Percentiles rank a stretch among this genome's conserved stretches.
phyloP scores from a whole-genome alignment of 352 stramenopile genomes.

The Aphanomyces cochlioides region DNA sequence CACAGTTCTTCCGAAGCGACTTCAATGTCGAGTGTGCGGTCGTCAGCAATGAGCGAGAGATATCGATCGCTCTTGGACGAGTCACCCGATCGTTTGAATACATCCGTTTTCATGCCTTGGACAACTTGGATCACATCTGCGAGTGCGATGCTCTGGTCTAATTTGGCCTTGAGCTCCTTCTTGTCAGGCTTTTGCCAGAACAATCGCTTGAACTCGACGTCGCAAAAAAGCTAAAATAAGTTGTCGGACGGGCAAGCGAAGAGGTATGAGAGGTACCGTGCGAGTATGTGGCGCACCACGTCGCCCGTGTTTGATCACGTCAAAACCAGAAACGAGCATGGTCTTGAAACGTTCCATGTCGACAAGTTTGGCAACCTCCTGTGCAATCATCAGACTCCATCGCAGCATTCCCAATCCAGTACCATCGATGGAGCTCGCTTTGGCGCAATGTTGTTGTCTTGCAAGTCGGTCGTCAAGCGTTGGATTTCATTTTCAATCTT shows the following conservation, averaged over 20 bases:
- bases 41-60: constrained; percentile 63
- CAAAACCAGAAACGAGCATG: constrained; percentile 64
- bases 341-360: constrained; percentile 60
- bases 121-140: constrained; percentile 63
- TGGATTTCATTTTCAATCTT: constrained; percentile 48
- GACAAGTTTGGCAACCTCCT: constrained; percentile 33
- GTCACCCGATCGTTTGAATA: constrained; percentile 70
- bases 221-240: constrained; percentile 44
- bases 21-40: constrained; percentile 68
- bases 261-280: constrained; percentile 28
- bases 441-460: constrained; percentile 16
- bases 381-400: background rate
- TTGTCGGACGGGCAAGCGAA: too few relatives aligned
- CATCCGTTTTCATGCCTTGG: constrained; percentile 72
- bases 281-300: constrained; percentile 59
- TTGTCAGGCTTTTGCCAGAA: constrained; percentile 73
- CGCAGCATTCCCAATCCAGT: background rate
- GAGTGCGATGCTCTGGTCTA: constrained; percentile 69
- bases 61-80: constrained; percentile 67
- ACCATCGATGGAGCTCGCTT: background rate
- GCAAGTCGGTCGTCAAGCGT: constrained; percentile 30
- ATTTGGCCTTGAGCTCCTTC: constrained; percentile 57
- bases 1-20: constrained; percentile 49
- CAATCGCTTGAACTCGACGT: constrained; percentile 70
- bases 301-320: constrained; percentile 68